Conservation (phyloP, 768 basidiomycete genomes). For the Phaeotremella skinneri region DNA sequence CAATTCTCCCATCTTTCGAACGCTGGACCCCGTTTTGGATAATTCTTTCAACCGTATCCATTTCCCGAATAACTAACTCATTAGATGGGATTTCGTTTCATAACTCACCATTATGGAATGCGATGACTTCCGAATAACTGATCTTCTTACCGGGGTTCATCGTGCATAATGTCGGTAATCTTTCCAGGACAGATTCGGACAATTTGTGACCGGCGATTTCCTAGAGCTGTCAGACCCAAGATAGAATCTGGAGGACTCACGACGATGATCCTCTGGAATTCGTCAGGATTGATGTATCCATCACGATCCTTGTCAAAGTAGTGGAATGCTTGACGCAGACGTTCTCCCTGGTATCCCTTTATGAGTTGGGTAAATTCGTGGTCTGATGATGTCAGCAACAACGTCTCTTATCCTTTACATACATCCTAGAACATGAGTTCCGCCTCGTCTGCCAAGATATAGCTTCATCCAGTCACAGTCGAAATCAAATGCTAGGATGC, state of each 20-base stretch:
- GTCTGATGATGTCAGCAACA: conserved; percentile 56
- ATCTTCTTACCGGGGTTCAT: conserved; percentile 84
- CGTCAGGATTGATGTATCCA: conserved; percentile 87
- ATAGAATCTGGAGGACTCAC: conserved; percentile 55
- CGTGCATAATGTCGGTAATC: conserved; percentile 86
- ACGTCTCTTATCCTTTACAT: conserved; percentile 46
- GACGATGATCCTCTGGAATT: conserved; percentile 92
- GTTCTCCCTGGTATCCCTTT: conserved; percentile 97
- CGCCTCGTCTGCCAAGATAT: conserved; percentile 90
- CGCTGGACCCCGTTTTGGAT: conserved; percentile 85
- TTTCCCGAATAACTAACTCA: conserved; percentile 59
- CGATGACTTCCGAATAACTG: conserved; percentile 92
- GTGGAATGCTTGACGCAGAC: conserved; percentile 92
- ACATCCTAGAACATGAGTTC: conserved; percentile 88
- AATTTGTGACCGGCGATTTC: conserved; percentile 97
- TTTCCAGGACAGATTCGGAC: conserved; percentile 85
- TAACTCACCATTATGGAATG: conserved; percentile 86
- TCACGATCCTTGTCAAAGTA: conserved; percentile 84
- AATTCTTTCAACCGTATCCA: conserved; percentile 95
- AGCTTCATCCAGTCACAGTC: conserved; percentile 96
- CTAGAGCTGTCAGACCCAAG: conserved; percentile 54
- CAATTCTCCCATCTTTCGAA: conserved; percentile 92
- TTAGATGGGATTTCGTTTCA: conserved; percentile 6
- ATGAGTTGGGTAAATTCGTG: conserved; percentile 97
- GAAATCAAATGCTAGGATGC: conserved; percentile 71